Conservation (phyloP, 1,284 basidiomycete species). For the Vanrija sp. region DNA sequence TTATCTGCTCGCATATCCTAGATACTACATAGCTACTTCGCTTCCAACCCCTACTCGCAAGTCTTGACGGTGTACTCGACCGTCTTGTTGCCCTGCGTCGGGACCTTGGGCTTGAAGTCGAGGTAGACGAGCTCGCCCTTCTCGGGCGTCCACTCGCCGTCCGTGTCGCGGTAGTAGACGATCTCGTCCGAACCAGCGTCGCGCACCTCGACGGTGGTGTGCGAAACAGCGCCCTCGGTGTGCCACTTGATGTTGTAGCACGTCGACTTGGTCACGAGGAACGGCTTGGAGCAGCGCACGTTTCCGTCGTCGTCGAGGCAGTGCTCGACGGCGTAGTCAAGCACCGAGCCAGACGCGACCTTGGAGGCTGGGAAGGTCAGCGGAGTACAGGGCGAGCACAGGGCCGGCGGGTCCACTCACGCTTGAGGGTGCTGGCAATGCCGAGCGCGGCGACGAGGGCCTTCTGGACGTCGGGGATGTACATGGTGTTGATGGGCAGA, state of each 20-base stretch:
- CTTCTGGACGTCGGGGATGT: constrained; percentile 40
- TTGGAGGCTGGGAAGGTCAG: constrained; percentile 11
- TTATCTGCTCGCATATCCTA: no score
- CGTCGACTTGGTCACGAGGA: constrained; percentile 41
- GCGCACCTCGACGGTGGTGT: constrained; percentile 47
- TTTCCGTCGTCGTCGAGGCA: constrained; percentile 44
- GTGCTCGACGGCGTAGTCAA: constrained; percentile 44
- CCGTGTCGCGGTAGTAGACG: constrained; percentile 45
- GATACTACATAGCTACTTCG: no score
- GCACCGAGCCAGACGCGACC: constrained; percentile 32
- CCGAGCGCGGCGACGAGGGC: constrained; percentile 36
- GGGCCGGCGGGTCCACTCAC: constrained; percentile 19
- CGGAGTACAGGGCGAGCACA: neutral
- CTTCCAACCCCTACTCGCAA: constrained; percentile 28
- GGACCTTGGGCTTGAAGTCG: constrained; percentile 47
- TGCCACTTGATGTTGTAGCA: constrained; percentile 47
- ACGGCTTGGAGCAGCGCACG: constrained; percentile 45
- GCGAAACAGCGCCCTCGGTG: constrained; percentile 43
- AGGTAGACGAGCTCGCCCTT: constrained; percentile 47
- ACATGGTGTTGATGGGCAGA: constrained; percentile 30
- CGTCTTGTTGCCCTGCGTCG: constrained; percentile 39
- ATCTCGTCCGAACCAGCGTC: constrained; percentile 44
- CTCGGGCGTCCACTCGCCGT: constrained; percentile 47
- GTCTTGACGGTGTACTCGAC: constrained; percentile 43
- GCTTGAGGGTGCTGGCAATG: constrained; percentile 25